Evolutionary conservation across 129 eudicot species (phyloP), one percentile per base, ranked within the genome.

Genomic region (Tagetes erecta): DNA sequence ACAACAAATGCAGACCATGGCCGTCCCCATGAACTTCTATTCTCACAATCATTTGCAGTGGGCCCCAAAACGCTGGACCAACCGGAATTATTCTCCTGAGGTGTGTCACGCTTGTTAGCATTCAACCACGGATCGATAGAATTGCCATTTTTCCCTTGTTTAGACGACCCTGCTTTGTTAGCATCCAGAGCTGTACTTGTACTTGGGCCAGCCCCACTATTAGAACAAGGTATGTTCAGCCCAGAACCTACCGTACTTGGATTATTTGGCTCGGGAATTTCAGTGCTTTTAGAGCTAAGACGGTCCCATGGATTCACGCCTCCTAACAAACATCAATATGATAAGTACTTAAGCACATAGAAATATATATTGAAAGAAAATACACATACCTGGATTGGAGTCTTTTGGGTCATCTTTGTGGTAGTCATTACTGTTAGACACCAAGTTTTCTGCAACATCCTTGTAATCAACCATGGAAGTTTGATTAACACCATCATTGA

Each of bases 281-380:
- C 71, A 57, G 78, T 70, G 67, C 76, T 82, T 65, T 64, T 64
- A 14, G 92, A 68, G 78, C 83, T 82, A 10, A 86, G 45, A 52
- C 63, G 84, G 12, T 90, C 94, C 98, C 96, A 92, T 50, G 82
- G 81, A 62, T 79, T 76, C 64, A 36, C 85, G 34, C 83, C 88
- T 41, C 64, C 79, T 79, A 72, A 45, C 45, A 50, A 50, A 31
- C 40, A 45, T 64, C 73, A 30, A 71, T 72, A 65, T 33, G 57
- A 62, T 36, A 49, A 13, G 42, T 44, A 30, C 51, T 9, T 6
- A 31, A 1, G 4, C 0, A 27, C n/a, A 30, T 2, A 57, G 1
- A 8, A 8, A 58, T 58, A 58, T 31, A 10, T 34, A 34, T 9
- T 11, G 42, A 60, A 35, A 34, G 67, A 62, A 36, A 12, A 12